Conservation (phyloP, 1,139 yeast genomes). For the Eremothecium sinecaudum region DNA sequence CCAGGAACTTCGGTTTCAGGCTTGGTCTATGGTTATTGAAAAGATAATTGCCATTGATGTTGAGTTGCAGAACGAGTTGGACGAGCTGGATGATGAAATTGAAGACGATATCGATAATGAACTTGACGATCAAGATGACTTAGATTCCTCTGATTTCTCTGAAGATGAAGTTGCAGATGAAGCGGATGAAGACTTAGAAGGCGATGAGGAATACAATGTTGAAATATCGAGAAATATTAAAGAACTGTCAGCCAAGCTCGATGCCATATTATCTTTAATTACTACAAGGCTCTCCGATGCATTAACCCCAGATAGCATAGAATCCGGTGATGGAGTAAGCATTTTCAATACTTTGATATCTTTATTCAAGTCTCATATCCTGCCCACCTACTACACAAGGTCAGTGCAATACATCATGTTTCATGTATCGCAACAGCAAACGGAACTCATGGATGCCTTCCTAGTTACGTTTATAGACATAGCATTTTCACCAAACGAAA, state of each 20-base stretch:
- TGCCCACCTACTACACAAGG: constrained; percentile 89
- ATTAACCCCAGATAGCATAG: constrained; percentile 44
- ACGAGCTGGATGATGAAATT: constrained; percentile 72
- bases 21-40: constrained; percentile 77
- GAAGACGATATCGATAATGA: constrained; percentile 65
- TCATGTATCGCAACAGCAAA: constrained; percentile 71
- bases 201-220: constrained; percentile 36
- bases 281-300: constrained; percentile 43
- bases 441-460: constrained; percentile 77
- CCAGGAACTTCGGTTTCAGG: constrained; percentile 58
- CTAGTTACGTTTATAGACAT: constrained; percentile 75
- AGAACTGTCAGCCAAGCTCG: constrained; percentile 57
- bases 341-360: constrained; percentile 68
- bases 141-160: constrained; percentile 28
- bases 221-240: constrained; percentile 47
- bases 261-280: constrained; percentile 50
- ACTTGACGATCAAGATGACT: constrained; percentile 34
- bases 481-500: constrained; percentile 60
- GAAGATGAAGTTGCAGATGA: constrained; percentile 32
- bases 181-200: constrained; percentile 30
- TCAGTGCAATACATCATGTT: constrained; percentile 81
- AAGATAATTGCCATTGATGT: constrained; percentile 81
- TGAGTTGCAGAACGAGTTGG: constrained; percentile 83
- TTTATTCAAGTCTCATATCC: constrained; percentile 67
- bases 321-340: constrained; percentile 58